Conservation (phyloP, 306 rosid species). For the Cucumis melo region DNA sequence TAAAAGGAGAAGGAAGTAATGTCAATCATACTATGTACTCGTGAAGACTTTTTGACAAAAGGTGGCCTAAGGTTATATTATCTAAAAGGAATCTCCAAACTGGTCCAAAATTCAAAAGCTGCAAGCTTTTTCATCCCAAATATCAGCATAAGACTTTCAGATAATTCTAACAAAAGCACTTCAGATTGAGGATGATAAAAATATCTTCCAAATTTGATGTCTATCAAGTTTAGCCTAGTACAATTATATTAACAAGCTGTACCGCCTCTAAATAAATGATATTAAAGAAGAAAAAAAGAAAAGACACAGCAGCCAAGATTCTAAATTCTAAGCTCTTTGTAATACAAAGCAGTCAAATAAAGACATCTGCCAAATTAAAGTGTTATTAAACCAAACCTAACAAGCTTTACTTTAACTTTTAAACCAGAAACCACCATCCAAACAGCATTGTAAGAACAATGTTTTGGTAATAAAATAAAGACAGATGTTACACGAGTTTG, state of each 20-base stretch:
- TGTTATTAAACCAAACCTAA: background rate
- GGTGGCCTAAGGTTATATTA: background rate
- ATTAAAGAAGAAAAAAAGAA: background rate
- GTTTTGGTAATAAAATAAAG: background rate
- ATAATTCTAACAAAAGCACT: background rate
- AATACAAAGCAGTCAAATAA: background rate
- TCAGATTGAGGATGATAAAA: background rate
- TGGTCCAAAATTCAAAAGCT: background rate
- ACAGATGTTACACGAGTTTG: background rate
- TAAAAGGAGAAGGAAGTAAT: background rate
- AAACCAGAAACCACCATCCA: background rate
- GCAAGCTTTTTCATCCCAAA: background rate
- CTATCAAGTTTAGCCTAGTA: background rate
- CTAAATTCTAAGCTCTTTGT: background rate
- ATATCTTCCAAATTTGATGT: background rate
- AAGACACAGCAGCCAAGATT: background rate
- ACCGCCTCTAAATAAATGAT: background rate
- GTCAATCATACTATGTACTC: background rate
- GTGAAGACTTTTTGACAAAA: background rate
- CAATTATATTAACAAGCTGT: background rate
- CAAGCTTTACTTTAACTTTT: background rate
- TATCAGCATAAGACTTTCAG: background rate
- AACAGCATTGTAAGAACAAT: background rate
- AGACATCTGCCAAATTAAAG: background rate
- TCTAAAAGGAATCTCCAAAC: slow-evolving; percentile 2